These are phyloP conservation scores for Erigeron canadensis DNA, from an alignment of 129 eudicot species.

Conservation along the genomic window DNA sequence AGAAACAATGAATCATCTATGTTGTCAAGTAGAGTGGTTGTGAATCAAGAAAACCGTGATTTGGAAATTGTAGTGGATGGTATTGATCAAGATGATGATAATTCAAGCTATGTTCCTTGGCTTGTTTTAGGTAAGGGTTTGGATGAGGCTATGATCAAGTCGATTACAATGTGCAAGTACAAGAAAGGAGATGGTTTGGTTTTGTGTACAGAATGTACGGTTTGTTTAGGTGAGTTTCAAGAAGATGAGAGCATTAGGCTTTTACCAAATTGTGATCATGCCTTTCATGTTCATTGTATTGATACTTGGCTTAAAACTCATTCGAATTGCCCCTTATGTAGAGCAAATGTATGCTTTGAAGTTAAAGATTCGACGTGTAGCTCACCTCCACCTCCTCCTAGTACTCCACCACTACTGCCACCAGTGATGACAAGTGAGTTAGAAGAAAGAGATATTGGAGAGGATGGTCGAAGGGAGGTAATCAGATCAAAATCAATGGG, in stretches of 20 bases:
- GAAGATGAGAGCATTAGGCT: conserved; percentile 65
- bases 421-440: conserved; percentile 10
- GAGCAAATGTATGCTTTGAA: conserved; percentile 46
- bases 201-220: conserved; percentile 55
- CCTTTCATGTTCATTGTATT: conserved; percentile 70
- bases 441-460: conserved; percentile 34
- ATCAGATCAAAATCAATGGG: conserved; percentile 58
- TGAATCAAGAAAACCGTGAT: conserved; percentile 27
- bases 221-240: conserved; percentile 70
- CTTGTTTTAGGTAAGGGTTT: conserved; percentile 46
- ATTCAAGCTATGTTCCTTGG: conserved; percentile 49
- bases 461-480: conserved; percentile 26
- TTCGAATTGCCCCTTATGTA: conserved; percentile 72
- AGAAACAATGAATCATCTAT: conserved; percentile 29
- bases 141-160: conserved; percentile 59
- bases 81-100: conserved; percentile 25
- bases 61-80: conserved; percentile 34
- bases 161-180: conserved; percentile 51
- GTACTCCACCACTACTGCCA: background rate
- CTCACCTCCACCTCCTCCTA: conserved; percentile 18
- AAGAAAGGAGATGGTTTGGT: conserved; percentile 54
- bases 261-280: conserved; percentile 76
- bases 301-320: conserved; percentile 79
- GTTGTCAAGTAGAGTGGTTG: conserved; percentile 20
- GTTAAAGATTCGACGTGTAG: conserved; percentile 9